A percentile compares a stretch with the other conserved stretches of the same genome.
These are phyloP conservation scores for Conringia planisiliqua DNA, from an alignment of 345 rosid species.

Conservation along the genomic window DNA sequence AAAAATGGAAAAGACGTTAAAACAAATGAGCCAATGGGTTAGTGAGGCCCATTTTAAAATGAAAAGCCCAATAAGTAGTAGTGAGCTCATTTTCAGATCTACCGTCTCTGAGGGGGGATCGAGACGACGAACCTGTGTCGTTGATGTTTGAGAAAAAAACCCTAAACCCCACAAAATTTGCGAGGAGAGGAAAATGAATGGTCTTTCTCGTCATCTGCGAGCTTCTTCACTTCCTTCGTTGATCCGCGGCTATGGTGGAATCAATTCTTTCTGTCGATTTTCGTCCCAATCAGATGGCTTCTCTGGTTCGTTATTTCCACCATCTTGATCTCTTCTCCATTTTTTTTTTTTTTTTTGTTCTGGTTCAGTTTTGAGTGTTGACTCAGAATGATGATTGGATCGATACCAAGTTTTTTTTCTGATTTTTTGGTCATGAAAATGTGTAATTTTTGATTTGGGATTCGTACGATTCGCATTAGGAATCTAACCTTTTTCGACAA, in stretches of 20 bases:
- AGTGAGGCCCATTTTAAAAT: neutral
- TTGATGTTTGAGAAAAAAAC: neutral
- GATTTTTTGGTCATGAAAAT: neutral
- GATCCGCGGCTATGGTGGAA: constrained; percentile 29
- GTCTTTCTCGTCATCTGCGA: constrained; percentile 33
- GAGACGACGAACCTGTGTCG: neutral
- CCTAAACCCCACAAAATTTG: constrained; percentile 23
- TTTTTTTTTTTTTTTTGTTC: neutral
- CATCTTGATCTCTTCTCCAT: neutral
- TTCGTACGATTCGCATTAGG: neutral
- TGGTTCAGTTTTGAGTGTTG: neutral
- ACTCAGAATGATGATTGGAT: neutral
- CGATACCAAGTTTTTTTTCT: neutral
- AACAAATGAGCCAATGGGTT: neutral
- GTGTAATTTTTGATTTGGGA: neutral
- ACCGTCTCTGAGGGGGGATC: neutral
- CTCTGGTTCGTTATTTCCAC: constrained; percentile 29
- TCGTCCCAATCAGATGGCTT: constrained; percentile 27
- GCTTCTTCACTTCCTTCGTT: constrained; percentile 28
- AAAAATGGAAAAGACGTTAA: neutral
- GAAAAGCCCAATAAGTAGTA: neutral
- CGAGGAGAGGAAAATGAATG: constrained; percentile 27
- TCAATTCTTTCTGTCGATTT: constrained; percentile 10
- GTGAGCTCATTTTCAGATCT: constrained; percentile 2
- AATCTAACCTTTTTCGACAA: neutral